These are phyloP conservation scores for Coniosporium apollinis DNA, from an alignment of 495 filamentous ascomycete genomes.

Conservation along the genomic window DNA sequence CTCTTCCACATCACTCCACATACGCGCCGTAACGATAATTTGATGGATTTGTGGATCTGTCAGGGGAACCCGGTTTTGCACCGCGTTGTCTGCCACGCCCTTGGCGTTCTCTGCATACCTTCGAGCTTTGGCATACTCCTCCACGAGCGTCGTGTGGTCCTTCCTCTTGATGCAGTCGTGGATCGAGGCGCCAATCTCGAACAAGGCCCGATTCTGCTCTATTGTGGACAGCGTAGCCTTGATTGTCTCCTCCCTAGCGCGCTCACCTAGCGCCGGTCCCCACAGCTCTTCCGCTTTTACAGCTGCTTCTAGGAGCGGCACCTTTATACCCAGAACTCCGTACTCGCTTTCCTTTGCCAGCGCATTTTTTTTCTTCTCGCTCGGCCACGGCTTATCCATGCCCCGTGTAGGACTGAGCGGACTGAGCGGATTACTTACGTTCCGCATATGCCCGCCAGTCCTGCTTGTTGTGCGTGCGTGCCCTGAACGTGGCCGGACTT, in stretches of 20 bases:
- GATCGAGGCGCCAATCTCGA: slow-evolving; percentile 62
- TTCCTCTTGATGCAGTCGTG: slow-evolving; percentile 73
- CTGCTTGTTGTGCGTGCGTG: slow-evolving; percentile 46
- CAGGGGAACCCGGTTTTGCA: slow-evolving; percentile 30
- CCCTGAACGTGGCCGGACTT: slow-evolving; percentile 19
- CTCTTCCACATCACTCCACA: slow-evolving; percentile 81
- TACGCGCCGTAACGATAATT: slow-evolving; percentile 74
- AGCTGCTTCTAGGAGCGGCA: slow-evolving; percentile 69
- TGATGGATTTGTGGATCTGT: slow-evolving; percentile 65
- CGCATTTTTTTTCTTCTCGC: slow-evolving; percentile 66
- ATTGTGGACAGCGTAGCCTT: slow-evolving; percentile 56
- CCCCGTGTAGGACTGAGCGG: slow-evolving; percentile 19
- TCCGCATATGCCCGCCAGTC: slow-evolving; percentile 44
- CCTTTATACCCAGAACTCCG: slow-evolving; percentile 77
- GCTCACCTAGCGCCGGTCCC: slow-evolving; percentile 81
- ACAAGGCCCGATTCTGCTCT: slow-evolving; percentile 60
- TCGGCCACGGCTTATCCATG: slow-evolving; percentile 20
- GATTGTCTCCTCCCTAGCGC: slow-evolving; percentile 77
- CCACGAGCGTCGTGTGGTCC: slow-evolving; percentile 73
- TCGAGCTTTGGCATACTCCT: slow-evolving; percentile 66
- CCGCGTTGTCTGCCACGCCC: slow-evolving; percentile 36
- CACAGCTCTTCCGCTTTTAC: slow-evolving; percentile 93
- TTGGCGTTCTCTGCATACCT: slow-evolving; percentile 59
- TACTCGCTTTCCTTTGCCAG: slow-evolving; percentile 88
- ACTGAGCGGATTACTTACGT: slow-evolving; percentile 29